Evolutionary conservation across 2,329 filamentous ascomycete genomes (phyloP), one percentile per base, ranked within the genome.

Genomic region (Epichloe bromicola): DNA sequence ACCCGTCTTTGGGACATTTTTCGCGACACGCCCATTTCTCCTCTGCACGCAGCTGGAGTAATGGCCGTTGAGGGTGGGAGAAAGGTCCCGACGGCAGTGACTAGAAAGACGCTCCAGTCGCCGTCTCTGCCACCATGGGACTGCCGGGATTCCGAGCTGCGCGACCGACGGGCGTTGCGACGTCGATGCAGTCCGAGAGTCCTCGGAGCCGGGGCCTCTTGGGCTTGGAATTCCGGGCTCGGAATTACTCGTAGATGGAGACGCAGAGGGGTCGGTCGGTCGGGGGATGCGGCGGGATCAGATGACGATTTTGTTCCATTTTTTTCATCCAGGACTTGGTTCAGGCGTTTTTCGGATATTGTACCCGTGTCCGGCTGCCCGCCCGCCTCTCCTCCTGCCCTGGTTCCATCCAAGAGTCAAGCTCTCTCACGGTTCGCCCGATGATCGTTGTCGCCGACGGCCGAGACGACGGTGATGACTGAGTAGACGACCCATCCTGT

Each of bases 11-110:
- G 58, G 56, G n/a, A 57, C 55, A 5, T n/a, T 58, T 52, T 3
- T 51, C 54, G 15, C 66, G 62, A 55, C 65, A 70, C 0, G 66
- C 61, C 63, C 67, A 70, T 54, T 74, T 74, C 57, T 75, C 73
- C 10, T 54, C 55, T 19, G 55, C 58, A 70, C 70, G 74, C 55
- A 74, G 70, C 5, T 63, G 59, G 4, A 74, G 56, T 1, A 2
- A 59, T 53, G 0, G 68, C 68, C 0, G 63, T 63, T 1, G 57
- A 49, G 7, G 67, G 55, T 2, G 66, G 62, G 4, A 75, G 60
- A 1, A 64, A 2, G 10, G 58, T 74, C 1, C 70, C 72, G 5
- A 44, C 54, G 0, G 52, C 60, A 0, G 69, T 71, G 33, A 73
- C 60, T 20, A 73, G 51, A 4, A 74, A 56, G 4, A 72, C 65